A percentile compares a stretch with the other conserved stretches of the same genome.
phyloP scores from a whole-genome alignment of 352 stramenopile genomes.

The Blastocystis sp. region DNA sequence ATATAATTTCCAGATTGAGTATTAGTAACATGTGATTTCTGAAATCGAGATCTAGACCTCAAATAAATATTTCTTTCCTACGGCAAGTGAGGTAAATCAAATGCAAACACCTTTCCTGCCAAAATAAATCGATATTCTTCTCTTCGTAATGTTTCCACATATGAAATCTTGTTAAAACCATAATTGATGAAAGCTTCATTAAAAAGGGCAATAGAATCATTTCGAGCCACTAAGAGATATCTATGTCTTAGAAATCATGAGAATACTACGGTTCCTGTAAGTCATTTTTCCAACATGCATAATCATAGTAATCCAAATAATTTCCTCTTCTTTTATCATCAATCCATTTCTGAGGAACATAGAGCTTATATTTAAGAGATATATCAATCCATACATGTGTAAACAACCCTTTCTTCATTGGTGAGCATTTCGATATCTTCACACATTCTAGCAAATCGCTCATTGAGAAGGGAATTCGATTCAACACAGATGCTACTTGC shows the following conservation, averaged over 20 bases:
- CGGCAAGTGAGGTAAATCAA: slow-evolving; percentile 49
- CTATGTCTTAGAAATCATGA: neutral
- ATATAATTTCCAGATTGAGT: slow-evolving; percentile 36
- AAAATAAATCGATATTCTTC: slow-evolving; percentile 20
- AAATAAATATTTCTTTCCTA: neutral
- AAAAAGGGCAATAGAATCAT: slow-evolving; percentile 7
- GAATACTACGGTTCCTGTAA: neutral
- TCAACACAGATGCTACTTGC: neutral
- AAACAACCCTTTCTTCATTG: slow-evolving; percentile 14
- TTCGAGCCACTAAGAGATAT: slow-evolving; percentile 13
- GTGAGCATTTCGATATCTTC: neutral
- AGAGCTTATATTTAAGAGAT: neutral
- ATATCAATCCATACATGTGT: neutral
- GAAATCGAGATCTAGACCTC: neutral
- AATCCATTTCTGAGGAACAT: neutral
- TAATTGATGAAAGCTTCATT: slow-evolving; percentile 37
- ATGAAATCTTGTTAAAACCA: slow-evolving; percentile 52
- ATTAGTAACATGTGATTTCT: neutral
- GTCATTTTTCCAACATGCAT: slow-evolving; percentile 12
- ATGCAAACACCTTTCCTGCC: slow-evolving; percentile 43
- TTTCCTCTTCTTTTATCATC: neutral
- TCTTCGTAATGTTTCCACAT: slow-evolving; percentile 11
- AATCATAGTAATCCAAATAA: slow-evolving; percentile 6
- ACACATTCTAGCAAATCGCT: neutral
- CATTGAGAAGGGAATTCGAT: slow-evolving; percentile 1